Conservation (phyloP, 2,329 filamentous ascomycete species). For the Colletotrichum noveboracense region DNA sequence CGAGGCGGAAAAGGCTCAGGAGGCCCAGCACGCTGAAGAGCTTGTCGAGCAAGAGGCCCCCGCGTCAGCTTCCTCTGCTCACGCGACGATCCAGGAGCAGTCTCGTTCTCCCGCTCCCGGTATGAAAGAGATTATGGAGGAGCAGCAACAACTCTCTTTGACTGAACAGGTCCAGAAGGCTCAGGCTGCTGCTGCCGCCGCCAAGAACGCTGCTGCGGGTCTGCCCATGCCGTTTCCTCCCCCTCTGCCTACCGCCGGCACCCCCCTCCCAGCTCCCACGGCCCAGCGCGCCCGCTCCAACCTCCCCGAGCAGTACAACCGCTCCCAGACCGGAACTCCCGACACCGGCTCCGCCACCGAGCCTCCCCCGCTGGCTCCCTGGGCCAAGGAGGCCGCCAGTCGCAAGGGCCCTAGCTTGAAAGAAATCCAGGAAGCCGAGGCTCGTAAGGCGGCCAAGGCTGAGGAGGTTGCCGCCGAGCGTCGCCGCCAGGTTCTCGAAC, state of each 20-base stretch:
- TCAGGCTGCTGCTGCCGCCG: constrained; percentile 49
- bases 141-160: constrained; percentile 61
- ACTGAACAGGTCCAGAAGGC: constrained; percentile 88
- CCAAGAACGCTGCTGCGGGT: constrained; percentile 59
- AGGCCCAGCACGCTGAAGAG: constrained; percentile 23
- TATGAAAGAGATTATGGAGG: constrained; percentile 23
- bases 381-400: constrained; percentile 84
- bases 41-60: constrained; percentile 16
- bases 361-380: constrained; percentile 83
- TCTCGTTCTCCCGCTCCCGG: constrained; percentile 8
- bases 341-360: constrained; percentile 51
- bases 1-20: constrained; percentile 57
- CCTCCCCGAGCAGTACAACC: constrained; percentile 74
- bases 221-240: constrained; percentile 79
- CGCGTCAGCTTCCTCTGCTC: constrained; percentile 9
- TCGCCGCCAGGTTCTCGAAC: constrained; percentile 79
- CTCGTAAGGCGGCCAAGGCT: constrained; percentile 86
- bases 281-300: constrained; percentile 86
- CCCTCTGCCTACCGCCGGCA: constrained; percentile 75
- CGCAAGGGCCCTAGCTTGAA: constrained; percentile 90
- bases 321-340: constrained; percentile 82
- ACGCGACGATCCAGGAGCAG: constrained; percentile 19
- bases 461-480: constrained; percentile 82
- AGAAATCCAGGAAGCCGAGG: constrained; percentile 96
- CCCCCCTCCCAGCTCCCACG: constrained; percentile 85